A percentile compares a stretch with the other conserved stretches of the same genome.
Evolutionary conservation across 2,329 filamentous ascomycete species (phyloP).

Genomic region (Sporothrix curviconia): DNA sequence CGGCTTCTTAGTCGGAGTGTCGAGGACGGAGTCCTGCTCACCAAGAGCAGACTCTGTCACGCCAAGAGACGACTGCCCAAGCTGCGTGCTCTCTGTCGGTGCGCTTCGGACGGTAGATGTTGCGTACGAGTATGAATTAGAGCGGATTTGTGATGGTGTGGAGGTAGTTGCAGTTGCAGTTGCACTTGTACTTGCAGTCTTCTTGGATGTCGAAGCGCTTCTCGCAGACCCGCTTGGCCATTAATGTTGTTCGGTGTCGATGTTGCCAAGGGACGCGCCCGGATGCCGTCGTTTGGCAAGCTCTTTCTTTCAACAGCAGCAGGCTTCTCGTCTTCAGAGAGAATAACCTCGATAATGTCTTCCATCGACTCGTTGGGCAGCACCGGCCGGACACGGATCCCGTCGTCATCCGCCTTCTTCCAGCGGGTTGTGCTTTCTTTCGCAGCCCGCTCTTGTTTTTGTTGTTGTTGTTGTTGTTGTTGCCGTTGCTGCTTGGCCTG

Average conservation of each 20-base stretch:
- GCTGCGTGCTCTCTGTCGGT: not conserved
- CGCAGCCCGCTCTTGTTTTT: not conserved
- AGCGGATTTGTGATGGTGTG: not conserved
- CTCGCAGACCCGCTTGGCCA: no score
- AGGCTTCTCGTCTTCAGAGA: not conserved
- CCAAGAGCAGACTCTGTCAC: not conserved
- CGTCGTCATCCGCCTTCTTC: conserved; percentile 22
- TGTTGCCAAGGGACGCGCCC: conserved; percentile 20
- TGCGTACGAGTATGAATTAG: not conserved
- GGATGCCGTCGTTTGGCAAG: conserved; percentile 25
- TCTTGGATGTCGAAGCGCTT: no score
- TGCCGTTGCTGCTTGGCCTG: not conserved
- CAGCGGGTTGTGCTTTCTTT: not conserved
- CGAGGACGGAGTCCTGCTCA: conserved; percentile 28
- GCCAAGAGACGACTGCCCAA: not conserved
- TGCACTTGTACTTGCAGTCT: not conserved
- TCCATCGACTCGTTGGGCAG: not conserved
- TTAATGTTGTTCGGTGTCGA: not conserved
- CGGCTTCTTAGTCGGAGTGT: conserved; percentile 21
- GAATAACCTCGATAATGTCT: not conserved
- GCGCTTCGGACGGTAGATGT: conserved; percentile 13
- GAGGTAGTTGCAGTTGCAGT: conserved; percentile 23
- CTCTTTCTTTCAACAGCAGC: not conserved
- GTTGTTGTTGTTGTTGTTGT: no score
- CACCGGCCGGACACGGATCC: conserved; percentile 23